Evolutionary conservation across 1,284 basidiomycete species (phyloP).

Genomic region (Hemileia vastatrix): DNA sequence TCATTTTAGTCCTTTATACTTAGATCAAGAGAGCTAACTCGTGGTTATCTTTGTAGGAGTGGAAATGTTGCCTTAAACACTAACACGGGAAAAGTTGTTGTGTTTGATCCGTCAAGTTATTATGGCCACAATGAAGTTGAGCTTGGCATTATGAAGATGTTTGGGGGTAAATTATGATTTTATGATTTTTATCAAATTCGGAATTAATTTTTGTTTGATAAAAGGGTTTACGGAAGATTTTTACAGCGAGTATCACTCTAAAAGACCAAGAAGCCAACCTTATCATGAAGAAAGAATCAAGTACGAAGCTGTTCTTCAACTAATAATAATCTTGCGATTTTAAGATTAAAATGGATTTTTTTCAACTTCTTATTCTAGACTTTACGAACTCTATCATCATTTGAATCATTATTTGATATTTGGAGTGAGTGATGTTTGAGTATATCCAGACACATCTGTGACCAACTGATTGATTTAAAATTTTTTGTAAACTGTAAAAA

Average conservation of each 20-base stretch:
- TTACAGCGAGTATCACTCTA: conserved; percentile 61
- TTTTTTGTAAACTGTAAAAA: background rate
- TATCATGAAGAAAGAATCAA: conserved; percentile 61
- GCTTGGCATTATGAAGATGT: conserved; percentile 70
- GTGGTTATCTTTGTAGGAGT: conserved; percentile 48
- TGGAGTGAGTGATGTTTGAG: conserved; percentile 14
- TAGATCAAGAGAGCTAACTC: conserved; percentile 19
- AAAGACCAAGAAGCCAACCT: conserved; percentile 61
- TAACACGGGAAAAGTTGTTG: conserved; percentile 54
- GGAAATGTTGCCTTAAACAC: conserved; percentile 60
- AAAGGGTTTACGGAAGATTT: conserved; percentile 59
- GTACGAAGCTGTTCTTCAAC: conserved; percentile 12
- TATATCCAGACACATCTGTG: background rate
- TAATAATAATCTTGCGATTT: background rate
- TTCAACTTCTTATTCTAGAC: conserved; percentile 18
- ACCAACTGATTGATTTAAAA: background rate
- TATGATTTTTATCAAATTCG: background rate
- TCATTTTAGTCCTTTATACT: background rate
- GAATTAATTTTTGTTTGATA: background rate
- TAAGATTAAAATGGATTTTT: background rate
- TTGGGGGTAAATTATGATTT: conserved; percentile 52
- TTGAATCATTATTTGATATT: conserved; percentile 55
- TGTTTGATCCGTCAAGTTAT: conserved; percentile 72
- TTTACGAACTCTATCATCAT: conserved; percentile 80
- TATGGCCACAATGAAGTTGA: conserved; percentile 81